Conservation (phyloP, 192 early-diverging fungal genomes). For the Backusella luteola region DNA sequence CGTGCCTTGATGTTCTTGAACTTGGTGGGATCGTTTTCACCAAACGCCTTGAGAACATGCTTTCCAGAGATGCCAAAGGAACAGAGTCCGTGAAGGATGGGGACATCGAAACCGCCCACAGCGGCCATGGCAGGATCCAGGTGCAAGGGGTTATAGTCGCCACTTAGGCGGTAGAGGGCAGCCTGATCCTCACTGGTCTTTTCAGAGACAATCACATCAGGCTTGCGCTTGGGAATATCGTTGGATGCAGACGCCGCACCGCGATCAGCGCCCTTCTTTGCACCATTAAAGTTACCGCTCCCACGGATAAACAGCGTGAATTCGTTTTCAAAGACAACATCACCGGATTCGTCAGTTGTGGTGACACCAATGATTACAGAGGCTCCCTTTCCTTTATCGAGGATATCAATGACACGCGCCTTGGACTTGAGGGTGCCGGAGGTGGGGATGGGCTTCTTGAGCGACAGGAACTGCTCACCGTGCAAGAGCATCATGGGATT, state of each 20-base stretch:
- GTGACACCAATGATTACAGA: slow-evolving; percentile 78
- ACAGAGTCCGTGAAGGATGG: slow-evolving; percentile 96
- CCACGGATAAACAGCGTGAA: slow-evolving; percentile 94
- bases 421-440: slow-evolving; percentile 75
- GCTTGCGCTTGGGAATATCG: slow-evolving; percentile 73
- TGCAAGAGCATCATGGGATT: slow-evolving; percentile 98
- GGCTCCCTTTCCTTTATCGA: slow-evolving; percentile 97
- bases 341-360: slow-evolving; percentile 71
- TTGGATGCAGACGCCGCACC: slow-evolving; percentile 82
- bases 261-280: slow-evolving; percentile 68
- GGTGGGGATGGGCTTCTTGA: slow-evolving; percentile 86
- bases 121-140: slow-evolving; percentile 94
- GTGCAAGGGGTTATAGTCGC: slow-evolving; percentile 97
- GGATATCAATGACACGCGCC: slow-evolving; percentile 83
- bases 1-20: slow-evolving; percentile 91
- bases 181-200: slow-evolving; percentile 92
- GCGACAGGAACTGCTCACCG: slow-evolving; percentile 94
- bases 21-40: slow-evolving; percentile 60
- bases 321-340: slow-evolving; percentile 82
- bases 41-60: slow-evolving; percentile 79
- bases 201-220: slow-evolving; percentile 81
- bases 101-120: slow-evolving; percentile 93
- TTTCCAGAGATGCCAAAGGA: slow-evolving; percentile 88
- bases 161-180: slow-evolving; percentile 89
- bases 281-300: slow-evolving; percentile 83